Percentiles rank a stretch among this genome's conserved stretches.
Conservation (phyloP, 306 rosid species). For the Myrica gale region DNA sequence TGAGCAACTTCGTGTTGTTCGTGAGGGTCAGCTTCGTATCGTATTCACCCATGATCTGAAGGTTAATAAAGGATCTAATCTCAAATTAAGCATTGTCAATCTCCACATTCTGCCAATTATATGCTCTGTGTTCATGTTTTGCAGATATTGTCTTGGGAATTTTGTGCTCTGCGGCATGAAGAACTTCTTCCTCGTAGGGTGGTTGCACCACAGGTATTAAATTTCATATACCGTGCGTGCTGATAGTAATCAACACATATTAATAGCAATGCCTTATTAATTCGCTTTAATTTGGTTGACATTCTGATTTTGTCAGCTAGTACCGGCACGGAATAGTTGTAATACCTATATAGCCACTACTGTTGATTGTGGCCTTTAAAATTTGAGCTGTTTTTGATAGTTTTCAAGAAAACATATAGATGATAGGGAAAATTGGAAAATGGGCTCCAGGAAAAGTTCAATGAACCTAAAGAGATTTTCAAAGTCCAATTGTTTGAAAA, state of each 20-base stretch:
- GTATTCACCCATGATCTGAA: conserved; percentile 80
- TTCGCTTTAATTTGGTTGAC: background rate
- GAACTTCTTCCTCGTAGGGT: conserved; percentile 93
- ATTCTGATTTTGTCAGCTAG: background rate
- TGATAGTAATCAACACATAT: no score
- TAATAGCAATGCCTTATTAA: background rate
- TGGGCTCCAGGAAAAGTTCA: background rate
- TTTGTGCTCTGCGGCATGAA: conserved; percentile 94
- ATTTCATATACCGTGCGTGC: background rate
- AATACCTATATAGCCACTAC: background rate
- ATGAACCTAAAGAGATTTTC: background rate
- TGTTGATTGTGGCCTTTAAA: background rate
- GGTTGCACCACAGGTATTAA: conserved; percentile 91
- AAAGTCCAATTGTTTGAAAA: background rate
- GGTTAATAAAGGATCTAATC: conserved; percentile 38
- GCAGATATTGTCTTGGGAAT: conserved; percentile 91
- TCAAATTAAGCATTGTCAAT: conserved; percentile 6
- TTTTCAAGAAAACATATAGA: background rate
- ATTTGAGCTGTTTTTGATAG: background rate
- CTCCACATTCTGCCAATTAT: conserved; percentile 11
- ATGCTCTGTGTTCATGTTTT: conserved; percentile 11
- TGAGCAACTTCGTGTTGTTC: conserved; percentile 97
- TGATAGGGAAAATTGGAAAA: background rate
- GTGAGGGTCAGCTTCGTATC: conserved; percentile 95
- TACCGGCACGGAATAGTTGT: background rate